phyloP scores from a whole-genome alignment of 495 filamentous ascomycete genomes.

The Penicillium simplicissimum region DNA sequence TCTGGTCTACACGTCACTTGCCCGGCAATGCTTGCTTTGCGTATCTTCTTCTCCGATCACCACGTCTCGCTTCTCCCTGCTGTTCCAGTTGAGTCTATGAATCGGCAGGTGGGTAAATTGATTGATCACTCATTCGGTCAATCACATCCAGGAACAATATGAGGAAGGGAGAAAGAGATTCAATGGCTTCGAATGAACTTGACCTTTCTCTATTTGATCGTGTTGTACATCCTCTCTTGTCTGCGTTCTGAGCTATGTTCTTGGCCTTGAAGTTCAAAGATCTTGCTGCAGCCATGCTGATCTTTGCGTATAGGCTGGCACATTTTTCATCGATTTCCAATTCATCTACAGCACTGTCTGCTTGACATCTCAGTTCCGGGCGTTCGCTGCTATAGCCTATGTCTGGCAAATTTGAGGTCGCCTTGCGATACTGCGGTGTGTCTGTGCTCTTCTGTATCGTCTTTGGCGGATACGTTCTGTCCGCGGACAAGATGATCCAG shows the following conservation, averaged over 20 bases:
- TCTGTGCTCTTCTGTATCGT: constrained; percentile 38
- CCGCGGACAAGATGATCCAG: constrained; percentile 38
- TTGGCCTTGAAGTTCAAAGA: no score
- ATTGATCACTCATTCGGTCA: neutral
- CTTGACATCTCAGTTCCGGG: constrained; percentile 50
- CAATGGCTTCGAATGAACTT: constrained; percentile 35
- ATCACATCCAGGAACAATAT: neutral
- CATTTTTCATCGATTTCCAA: constrained; percentile 62
- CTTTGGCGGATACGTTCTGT: constrained; percentile 41
- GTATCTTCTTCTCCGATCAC: neutral
- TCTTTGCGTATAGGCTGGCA: constrained; percentile 24
- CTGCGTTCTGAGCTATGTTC: constrained; percentile 45
- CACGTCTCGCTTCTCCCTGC: neutral
- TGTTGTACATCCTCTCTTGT: constrained; percentile 67
- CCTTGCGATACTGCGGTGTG: constrained; percentile 39
- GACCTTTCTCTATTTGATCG: constrained; percentile 65
- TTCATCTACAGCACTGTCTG: constrained; percentile 53
- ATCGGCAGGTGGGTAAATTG: neutral
- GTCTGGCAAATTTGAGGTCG: constrained; percentile 42
- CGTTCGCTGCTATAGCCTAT: constrained; percentile 46
- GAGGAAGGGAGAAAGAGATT: neutral
- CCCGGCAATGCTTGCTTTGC: no score
- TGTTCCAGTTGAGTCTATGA: neutral
- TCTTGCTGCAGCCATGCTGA: neutral
- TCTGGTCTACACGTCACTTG: no score